Base-by-base conservation (phyloP, 164 flowering plant species). In the Vitis labrusca region DNA sequence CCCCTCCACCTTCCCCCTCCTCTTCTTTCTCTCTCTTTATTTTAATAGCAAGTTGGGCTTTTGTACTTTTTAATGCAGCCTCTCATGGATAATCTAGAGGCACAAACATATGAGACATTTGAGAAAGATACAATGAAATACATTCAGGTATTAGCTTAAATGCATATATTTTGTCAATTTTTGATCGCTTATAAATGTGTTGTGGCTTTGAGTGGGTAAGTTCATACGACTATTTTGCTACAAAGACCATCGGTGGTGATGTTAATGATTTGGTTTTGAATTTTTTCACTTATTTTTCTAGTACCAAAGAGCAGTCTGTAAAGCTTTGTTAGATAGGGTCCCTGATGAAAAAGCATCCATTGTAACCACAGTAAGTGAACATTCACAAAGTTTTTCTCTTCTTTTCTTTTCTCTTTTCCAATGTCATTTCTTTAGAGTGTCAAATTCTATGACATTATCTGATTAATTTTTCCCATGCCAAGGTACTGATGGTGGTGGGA, bases 401-500 rank as follows among this genome's bases (percentile, higher is more conserved):
- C 48, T n/a, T 53, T 19, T 32, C n/a, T 32, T 8, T 50, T 37
- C 44, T 37, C 44, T 37, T 37, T 6, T 37, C 44, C 44, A 37
- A 0, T 37, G 7, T 37, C 7, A 32, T 62, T 53, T 66, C 17
- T 66, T 51, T 19, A 47, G 1, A 1, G 3, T 61, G 15, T 64
- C 12, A 10, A 1, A 16, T 55, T n/a, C 8, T 67, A 11, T 15
- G 27, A n/a, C 32, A 7, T 2, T 12, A 50, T 59, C 48, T 16
- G 19, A 3, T 32, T 61, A 47, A 37, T 37, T 51, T 52, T 17
- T 11, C 52, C 15, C 69, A 17, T 72, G 64, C 51, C 48, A 51
- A 95, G 99, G 93, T 96, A 61, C 75, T 96, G 80, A 96, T 96
- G 99, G 99, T 96, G 84, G 98, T 96, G 19, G 99, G 99, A 78